These are phyloP conservation scores for Blastosporella zonata DNA, from an alignment of 1,284 basidiomycete genomes.

Conservation along the genomic window DNA sequence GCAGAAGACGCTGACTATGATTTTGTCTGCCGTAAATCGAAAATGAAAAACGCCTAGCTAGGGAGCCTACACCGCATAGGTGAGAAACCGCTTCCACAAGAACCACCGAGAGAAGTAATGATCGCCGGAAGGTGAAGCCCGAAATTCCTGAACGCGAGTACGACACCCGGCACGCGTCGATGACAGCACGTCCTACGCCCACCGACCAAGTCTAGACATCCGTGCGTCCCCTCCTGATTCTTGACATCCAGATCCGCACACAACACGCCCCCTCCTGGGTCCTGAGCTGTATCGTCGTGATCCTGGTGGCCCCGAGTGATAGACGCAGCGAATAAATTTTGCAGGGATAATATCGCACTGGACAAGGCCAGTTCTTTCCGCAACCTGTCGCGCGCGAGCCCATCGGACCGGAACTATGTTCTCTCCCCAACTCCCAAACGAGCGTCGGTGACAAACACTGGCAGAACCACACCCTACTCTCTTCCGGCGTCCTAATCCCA, in stretches of 20 bases:
- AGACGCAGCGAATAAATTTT: neutral
- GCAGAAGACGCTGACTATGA: neutral
- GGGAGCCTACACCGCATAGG: no score
- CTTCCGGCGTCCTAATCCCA: neutral
- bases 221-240: neutral
- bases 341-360: neutral
- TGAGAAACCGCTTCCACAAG: neutral
- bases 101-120: neutral
- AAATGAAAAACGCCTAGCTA: no score
- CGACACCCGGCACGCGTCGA: neutral
- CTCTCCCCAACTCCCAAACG: no score
- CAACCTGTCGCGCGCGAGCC: neutral
- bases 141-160: conserved; percentile 1
- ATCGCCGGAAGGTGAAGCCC: neutral
- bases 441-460: no score
- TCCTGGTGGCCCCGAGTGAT: conserved; percentile 3
- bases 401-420: no score
- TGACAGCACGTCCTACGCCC: neutral
- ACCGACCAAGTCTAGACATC: neutral
- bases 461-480: no score
- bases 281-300: neutral
- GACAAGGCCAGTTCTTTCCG: neutral
- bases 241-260: neutral
- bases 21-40: neutral
- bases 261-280: neutral